A percentile compares a stretch with the other conserved stretches of the same genome.
Conservation (phyloP, 805 yeast species). For the Monosporozyma aerobia region DNA sequence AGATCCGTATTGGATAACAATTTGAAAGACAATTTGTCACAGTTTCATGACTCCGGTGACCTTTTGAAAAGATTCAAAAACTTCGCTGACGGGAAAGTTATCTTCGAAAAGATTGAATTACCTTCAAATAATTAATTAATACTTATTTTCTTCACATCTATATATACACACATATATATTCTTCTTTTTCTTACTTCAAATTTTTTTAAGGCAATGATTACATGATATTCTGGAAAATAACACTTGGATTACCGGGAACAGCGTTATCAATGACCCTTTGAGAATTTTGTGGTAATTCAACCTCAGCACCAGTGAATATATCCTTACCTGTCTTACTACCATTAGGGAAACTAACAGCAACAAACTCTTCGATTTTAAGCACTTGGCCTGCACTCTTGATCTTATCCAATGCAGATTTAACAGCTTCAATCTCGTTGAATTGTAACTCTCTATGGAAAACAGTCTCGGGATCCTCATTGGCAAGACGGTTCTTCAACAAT, state of each 20-base stretch:
- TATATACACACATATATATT: too few relatives aligned
- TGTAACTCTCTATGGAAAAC: conserved; percentile 86
- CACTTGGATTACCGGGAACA: conserved; percentile 90
- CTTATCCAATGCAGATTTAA: conserved; percentile 46
- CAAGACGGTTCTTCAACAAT: conserved; percentile 69
- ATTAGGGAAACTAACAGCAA: conserved; percentile 52
- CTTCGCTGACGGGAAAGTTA: conserved; percentile 15
- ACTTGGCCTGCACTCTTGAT: conserved; percentile 59
- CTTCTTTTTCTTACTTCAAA: too few relatives aligned
- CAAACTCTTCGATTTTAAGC: conserved; percentile 45
- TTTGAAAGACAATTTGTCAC: conserved; percentile 6
- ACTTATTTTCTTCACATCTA: too few relatives aligned
- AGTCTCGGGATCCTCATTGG: conserved; percentile 55
- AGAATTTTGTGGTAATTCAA: conserved; percentile 43
- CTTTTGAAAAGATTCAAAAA: conserved; percentile 14
- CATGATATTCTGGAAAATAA: conserved; percentile 54
- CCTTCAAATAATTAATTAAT: conserved; percentile 23
- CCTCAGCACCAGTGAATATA: conserved; percentile 58
- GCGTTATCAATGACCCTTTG: conserved; percentile 73
- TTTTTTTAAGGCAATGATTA: too few relatives aligned
- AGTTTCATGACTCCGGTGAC: conserved; percentile 11
- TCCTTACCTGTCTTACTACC: conserved; percentile 59
- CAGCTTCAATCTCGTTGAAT: conserved; percentile 65
- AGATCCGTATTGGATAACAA: conserved; percentile 13
- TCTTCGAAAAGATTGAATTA: conserved; percentile 12